Evolutionary conservation across 441 rosid genomes (phyloP).

Genomic region (Pelargonium cotyledonis): DNA sequence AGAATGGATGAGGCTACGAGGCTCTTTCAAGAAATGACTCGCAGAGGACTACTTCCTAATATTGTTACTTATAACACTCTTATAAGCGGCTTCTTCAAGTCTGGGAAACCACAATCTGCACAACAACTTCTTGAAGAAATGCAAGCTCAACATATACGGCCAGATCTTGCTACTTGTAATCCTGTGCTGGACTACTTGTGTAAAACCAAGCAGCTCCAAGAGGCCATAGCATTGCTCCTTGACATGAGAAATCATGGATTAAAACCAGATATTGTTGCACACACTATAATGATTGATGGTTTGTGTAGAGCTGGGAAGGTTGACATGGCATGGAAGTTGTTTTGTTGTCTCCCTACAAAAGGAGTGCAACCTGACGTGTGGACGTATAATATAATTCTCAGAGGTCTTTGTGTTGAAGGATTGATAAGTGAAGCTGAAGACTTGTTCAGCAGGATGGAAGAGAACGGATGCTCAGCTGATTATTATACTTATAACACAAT

Average conservation of each 20-base stretch:
- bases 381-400: neutral
- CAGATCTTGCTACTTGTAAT: neutral
- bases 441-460: neutral
- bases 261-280: neutral
- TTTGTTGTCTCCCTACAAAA: neutral
- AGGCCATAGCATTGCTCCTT: neutral
- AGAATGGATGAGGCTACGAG: neutral
- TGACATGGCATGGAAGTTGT: neutral
- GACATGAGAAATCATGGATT: neutral
- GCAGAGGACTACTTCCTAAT: neutral
- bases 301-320: neutral
- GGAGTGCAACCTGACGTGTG: neutral
- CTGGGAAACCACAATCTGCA: neutral
- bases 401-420: neutral
- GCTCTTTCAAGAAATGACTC: neutral
- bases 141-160: neutral
- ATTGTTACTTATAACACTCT: slow-evolving; percentile 2
- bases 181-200: neutral
- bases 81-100: neutral
- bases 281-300: neutral
- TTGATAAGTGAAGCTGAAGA: neutral
- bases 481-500: neutral
- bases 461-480: neutral
- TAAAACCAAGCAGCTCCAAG: neutral
- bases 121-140: neutral